phyloP scores from a whole-genome alignment of 129 eudicot species.

The Chrysanthemum lavandulifolium region DNA sequence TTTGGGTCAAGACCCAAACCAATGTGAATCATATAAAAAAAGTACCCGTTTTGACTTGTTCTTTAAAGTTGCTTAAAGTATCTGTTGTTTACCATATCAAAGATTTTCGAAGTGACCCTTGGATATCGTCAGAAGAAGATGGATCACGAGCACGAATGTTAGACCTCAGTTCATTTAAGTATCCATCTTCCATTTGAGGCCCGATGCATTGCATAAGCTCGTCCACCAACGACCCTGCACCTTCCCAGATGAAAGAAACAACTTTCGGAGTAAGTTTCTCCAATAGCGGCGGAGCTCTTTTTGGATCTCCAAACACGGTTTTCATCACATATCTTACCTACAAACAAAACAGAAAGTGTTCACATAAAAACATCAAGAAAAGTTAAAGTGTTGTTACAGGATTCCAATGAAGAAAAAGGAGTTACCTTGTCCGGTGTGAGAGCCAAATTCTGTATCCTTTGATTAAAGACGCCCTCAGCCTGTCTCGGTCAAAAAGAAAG shows the following conservation, averaged over 20 bases:
- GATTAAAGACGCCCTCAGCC: slow-evolving; percentile 99
- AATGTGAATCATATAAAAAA: too few relatives aligned
- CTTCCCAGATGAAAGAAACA: slow-evolving; percentile 78
- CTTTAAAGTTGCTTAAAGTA: background rate
- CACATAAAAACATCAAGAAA: background rate
- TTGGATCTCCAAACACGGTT: slow-evolving; percentile 86
- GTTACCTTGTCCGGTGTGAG: slow-evolving; percentile 92
- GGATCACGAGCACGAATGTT: slow-evolving; percentile 80
- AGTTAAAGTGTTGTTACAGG: background rate
- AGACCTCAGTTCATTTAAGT: slow-evolving; percentile 55
- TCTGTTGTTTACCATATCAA: slow-evolving; percentile 60
- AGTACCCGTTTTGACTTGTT: background rate
- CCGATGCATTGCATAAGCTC: slow-evolving; percentile 75
- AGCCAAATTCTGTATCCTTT: slow-evolving; percentile 96
- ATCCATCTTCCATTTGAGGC: slow-evolving; percentile 73
- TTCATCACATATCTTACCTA: slow-evolving; percentile 95
- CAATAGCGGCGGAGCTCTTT: slow-evolving; percentile 85
- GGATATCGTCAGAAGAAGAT: slow-evolving; percentile 59
- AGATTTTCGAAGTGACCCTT: slow-evolving; percentile 67
- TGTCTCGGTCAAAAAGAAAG: slow-evolving; percentile 26
- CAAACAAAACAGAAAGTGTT: slow-evolving; percentile 10
- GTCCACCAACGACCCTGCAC: slow-evolving; percentile 82
- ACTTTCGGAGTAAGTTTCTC: slow-evolving; percentile 78
- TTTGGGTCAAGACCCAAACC: too few relatives aligned
- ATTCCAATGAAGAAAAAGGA: background rate